Evolutionary conservation across 768 basidiomycete species (phyloP), one percentile per base, ranked within the genome.

Genomic region (Suillus fuscotomentosus): DNA sequence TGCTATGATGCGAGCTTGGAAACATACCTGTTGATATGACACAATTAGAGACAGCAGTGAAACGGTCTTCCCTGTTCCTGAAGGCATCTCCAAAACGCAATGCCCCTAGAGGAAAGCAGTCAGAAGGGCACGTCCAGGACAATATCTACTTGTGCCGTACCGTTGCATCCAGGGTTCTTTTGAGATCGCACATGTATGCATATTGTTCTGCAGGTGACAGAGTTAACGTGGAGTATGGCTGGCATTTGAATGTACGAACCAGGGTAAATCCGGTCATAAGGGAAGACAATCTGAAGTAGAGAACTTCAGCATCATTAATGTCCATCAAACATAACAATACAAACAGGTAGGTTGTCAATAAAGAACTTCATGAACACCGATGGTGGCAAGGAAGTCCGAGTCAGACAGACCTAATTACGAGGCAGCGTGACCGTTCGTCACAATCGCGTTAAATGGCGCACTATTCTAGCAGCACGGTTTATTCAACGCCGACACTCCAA

Each of bases 31-130:
- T 78, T 99, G 97, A 73, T 99, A 99, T 15, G 97, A 97, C 43
- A 99, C 91, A 78, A 99, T 99, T 63, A 99, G 79, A 2, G 94
- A 95, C 20, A 99, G 82, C 10, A 99, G 81, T 13, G 95, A 98
- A 31, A 99, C 97, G 0, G 97, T 99, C 81, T 99, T 99, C 27
- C 97, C 97, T 24, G 97, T 99, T 17, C 97, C 97, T 13, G 97
- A 99, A 66, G 97, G 97, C 97, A 99, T 99, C 81, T 99, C 97
- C 43, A 99, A 84, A n/a, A 99, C 94, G 75, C 97, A 98, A 70
- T 99, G 97, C 59, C 97, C 97, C 95, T 99, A 72, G 43, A 69
- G 43, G 50, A 45, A 41, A 64, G 53, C n/a, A 17, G 36, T 64
- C 45, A 50, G 38, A 55, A 45, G 45, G 62, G 57, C 42, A n/a